phyloP scores from a whole-genome alignment of 441 rosid genomes.

The Croton laevigatus region DNA sequence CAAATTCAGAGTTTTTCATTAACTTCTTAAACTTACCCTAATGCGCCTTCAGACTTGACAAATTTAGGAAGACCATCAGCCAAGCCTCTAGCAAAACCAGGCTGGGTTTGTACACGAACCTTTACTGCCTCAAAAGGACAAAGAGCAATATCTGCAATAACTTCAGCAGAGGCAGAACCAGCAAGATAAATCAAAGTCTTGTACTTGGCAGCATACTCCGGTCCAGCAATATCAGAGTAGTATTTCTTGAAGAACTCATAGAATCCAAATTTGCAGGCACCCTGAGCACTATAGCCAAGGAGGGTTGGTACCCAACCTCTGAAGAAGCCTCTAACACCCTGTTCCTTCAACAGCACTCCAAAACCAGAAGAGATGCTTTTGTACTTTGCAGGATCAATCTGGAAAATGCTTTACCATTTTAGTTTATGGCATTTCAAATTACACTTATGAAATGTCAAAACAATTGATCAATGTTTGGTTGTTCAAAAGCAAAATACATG shows the following conservation, averaged over 20 bases:
- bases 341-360: slow-evolving; percentile 86
- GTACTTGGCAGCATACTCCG: slow-evolving; percentile 80
- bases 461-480: background rate
- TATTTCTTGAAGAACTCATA: slow-evolving; percentile 96
- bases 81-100: slow-evolving; percentile 97
- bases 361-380: slow-evolving; percentile 95
- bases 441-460: background rate
- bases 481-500: background rate
- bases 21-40: slow-evolving; percentile 56
- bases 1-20: background rate
- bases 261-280: slow-evolving; percentile 99
- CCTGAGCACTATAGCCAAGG: slow-evolving; percentile 98
- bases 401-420: slow-evolving; percentile 17
- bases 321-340: slow-evolving; percentile 86
- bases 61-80: slow-evolving; percentile 94
- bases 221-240: slow-evolving; percentile 93
- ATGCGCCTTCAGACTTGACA: slow-evolving; percentile 82
- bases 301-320: slow-evolving; percentile 99
- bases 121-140: slow-evolving; percentile 99
- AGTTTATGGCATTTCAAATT: background rate
- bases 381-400: slow-evolving; percentile 98
- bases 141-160: slow-evolving; percentile 97
- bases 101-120: slow-evolving; percentile 99
- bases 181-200: slow-evolving; percentile 98
- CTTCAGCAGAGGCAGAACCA: slow-evolving; percentile 99